Base-by-base conservation (phyloP, 345 rosid species). In the Erysimum cheiranthoides region DNA sequence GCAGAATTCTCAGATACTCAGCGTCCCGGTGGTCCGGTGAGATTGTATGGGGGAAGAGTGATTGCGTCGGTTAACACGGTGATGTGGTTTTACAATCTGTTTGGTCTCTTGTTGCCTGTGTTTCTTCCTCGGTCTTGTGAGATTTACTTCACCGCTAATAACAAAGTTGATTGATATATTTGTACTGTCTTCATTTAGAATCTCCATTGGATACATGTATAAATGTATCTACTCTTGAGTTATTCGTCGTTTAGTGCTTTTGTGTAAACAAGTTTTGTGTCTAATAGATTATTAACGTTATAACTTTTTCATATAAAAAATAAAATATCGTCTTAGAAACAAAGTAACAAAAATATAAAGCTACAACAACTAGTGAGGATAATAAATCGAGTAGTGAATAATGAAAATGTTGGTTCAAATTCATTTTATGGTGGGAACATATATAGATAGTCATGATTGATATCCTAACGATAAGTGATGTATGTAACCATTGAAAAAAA, bases 31-130 rank as follows among this genome's bases (percentile, higher is more conserved):
- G 81, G 81, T 65, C 45, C 62, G 54, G 56, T 82, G 73, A 85
- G 97, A 49, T 5, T 86, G 30, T 71, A 63, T n/a, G 68, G 79
- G 46, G 98, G 97, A 32, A 83, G 91, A 77, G 80, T 43, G 4
- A 86, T 91, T 25, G 96, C 95, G 4, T 68, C 80, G 73, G 89
- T 87, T 14, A 94, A 94, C 59, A 76, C 85, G 74, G 93, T 73
- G 18, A 74, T 94, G 25, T 88, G 97, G 97, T 76, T 90, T 81
- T 92, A 82, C 74, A 94, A 94, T 82, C 87, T 94, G 36, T 89
- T 92, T 66, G 89, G 93, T 13, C 84, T 94, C 46, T 76, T 94
- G 86, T 78, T 94, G 73, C 96, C 98, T 66, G 86, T 92, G 75
- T 88, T 87, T 77, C 86, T 89, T 68, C 97, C 96, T 34, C 84